phyloP scores from a whole-genome alignment of 805 yeast species.

The Yamadazyma scolyti region DNA sequence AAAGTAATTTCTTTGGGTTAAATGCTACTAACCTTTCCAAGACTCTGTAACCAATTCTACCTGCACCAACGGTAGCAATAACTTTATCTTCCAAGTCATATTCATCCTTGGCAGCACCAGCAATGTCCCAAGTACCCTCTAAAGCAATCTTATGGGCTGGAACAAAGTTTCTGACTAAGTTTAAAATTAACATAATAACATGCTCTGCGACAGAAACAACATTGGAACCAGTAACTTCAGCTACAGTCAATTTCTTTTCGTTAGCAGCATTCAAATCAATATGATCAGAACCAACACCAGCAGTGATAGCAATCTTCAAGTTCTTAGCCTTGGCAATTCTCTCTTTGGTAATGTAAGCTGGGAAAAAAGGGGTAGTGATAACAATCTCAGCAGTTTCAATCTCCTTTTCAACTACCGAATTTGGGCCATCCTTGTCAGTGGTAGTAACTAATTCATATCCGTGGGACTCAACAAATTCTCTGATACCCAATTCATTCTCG shows the following conservation, averaged over 20 bases:
- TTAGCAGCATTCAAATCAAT: conserved; percentile 68
- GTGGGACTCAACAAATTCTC: conserved; percentile 56
- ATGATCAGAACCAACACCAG: conserved; percentile 86
- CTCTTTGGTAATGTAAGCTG: conserved; percentile 67
- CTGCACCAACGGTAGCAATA: conserved; percentile 78
- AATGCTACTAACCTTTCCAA: conserved; percentile 69
- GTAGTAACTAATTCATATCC: conserved; percentile 71
- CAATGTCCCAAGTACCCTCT: conserved; percentile 69
- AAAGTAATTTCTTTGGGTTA: conserved; percentile 68
- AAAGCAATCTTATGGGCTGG: conserved; percentile 73
- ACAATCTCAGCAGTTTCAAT: conserved; percentile 71
- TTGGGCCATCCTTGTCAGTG: conserved; percentile 61
- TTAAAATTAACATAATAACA: conserved; percentile 68
- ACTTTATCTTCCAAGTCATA: conserved; percentile 75
- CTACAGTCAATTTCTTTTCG: conserved; percentile 59
- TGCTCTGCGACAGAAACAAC: conserved; percentile 81
- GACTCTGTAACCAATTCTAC: conserved; percentile 76
- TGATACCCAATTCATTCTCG: conserved; percentile 73
- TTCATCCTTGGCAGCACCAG: conserved; percentile 68
- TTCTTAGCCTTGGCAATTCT: conserved; percentile 68
- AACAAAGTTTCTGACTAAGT: conserved; percentile 70
- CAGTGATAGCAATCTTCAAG: conserved; percentile 67
- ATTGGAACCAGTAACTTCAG: conserved; percentile 81
- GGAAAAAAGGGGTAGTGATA: conserved; percentile 81
- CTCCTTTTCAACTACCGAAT: conserved; percentile 57